These are phyloP conservation scores for Alternaria burnsii DNA, from an alignment of 2,329 filamentous ascomycete species.

Conservation along the genomic window DNA sequence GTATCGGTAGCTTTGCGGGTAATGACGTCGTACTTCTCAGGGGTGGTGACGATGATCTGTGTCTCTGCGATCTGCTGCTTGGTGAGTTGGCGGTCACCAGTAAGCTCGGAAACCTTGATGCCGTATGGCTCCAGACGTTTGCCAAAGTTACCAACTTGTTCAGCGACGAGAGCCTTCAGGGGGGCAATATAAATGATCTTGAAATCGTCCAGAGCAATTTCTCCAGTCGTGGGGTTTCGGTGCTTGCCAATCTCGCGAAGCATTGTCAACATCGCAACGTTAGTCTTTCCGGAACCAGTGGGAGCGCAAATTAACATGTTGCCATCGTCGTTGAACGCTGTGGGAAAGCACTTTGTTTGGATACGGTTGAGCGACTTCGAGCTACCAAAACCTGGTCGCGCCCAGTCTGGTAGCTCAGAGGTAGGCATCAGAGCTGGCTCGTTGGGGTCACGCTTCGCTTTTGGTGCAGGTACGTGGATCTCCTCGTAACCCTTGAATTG, in stretches of 20 bases:
- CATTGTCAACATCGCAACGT: conserved; percentile 97
- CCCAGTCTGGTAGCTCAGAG: conserved; percentile 91
- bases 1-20: conserved; percentile 97
- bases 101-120: conserved; percentile 92
- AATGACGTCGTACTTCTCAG: conserved; percentile 99
- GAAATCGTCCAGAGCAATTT: conserved; percentile 94
- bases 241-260: conserved; percentile 97
- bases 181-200: conserved; percentile 99
- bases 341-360: conserved; percentile 90
- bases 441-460: conserved; percentile 80
- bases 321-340: conserved; percentile 90
- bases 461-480: conserved; percentile 94
- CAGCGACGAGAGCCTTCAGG: conserved; percentile 92
- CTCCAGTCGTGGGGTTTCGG: conserved; percentile 85
- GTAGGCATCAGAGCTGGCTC: conserved; percentile 82
- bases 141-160: conserved; percentile 98
- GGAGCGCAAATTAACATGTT: conserved; percentile 98
- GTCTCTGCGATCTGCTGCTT: conserved; percentile 99
- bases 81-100: conserved; percentile 95
- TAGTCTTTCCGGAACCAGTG: conserved; percentile 97
- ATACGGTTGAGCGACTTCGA: conserved; percentile 92
- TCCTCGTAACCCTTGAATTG: conserved; percentile 99
- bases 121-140: conserved; percentile 89
- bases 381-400: conserved; percentile 82
- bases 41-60: conserved; percentile 96